Evolutionary conservation across 2,329 filamentous ascomycete species (phyloP), one percentile per base, ranked within the genome.

Genomic region (Orbilia brochopaga): DNA sequence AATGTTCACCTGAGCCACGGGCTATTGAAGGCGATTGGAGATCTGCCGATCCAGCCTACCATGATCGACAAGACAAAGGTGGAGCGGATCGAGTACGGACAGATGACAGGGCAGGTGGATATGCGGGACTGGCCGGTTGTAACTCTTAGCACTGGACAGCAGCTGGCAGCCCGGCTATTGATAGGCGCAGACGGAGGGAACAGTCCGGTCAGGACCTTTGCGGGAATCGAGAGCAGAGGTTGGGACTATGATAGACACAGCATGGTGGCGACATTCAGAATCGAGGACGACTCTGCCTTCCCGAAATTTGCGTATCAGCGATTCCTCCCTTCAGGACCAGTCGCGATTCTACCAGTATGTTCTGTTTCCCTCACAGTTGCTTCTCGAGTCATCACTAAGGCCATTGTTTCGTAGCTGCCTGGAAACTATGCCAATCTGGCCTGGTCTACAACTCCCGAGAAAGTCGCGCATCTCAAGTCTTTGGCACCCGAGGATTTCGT

Each of bases 231-330:
- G 48, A 90, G 88, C 63, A 85, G 88, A 19, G 94, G 95, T 21
- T 99, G 94, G 91, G 94, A 97, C 80, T 99, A 99, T 80, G 85
- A 86, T 56, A 86, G 92, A 42, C 90, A 96, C 77, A 94, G 94
- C 15, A 86, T 99, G 1, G 94, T 99, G 17, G 94, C 94, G 58
- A 96, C 92, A 1, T 82, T 99, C 15, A 83, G 88, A 75, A 83
- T 97, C 21, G 86, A 89, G 61, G 85, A 85, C 62, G 81, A 82
- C 52, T 85, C 83, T 27, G 81, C 83, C 15, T 81, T 82, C 54
- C 81, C 78, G 76, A 91, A 90, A 78, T 91, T 88, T 54, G 94
- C 94, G 24, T 99, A 96, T 79, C 94, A 99, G 81, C 87, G 94
- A 61, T 99, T 99, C 81, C 83, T 99, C 13, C 94, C 94, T 2